Base-by-base conservation (phyloP, 108 stramenopile species). In the Skeletonema potamos region DNA sequence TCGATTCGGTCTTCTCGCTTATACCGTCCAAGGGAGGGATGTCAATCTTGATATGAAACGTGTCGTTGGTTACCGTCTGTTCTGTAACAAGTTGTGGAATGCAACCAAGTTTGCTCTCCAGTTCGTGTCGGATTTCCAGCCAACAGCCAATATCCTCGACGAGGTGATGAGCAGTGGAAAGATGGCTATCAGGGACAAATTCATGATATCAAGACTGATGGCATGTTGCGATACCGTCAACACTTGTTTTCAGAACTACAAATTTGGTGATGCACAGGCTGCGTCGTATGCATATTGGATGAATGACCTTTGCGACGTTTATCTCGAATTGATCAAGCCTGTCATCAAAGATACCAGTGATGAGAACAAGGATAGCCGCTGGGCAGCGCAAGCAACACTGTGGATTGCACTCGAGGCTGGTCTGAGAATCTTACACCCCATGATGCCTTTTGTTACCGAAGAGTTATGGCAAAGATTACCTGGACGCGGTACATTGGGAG, bases 41-140 rank as follows among this genome's bases (percentile, higher is more conserved):
- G 94, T 99, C 75, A 99, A 98, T 81, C 86, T 99, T 30, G 98
- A 99, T 77, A 98, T 99, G 84, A 94, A 96, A 58, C 91, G 97
- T 48, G 97, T 99, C 41, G 97, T 98, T 57, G 96, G 96, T 17
- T 97, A 98, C 84, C 89, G 99, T 36, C 82, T 95, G 68, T 99
- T 99, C 89, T 98, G 99, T 72, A 99, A 99, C 92, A 99, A 99
- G 84, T 87, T 99, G 39, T 99, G 99, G 99, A 98, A 99, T 80
- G 97, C 97, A 24, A 97, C 96, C 27, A 74, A 85, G 72, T 96
- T 96, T 68, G 94, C 92, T 39, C 83, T 96, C n/a, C 86, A 87
- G 68, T 96, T 86, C 82, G 92, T 86, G 71, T 93, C 88, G 59
- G 96, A 89, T 81, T 98, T 96, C 83, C 68, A 85, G 46, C 93